These are phyloP conservation scores for Fusarium zealandicum DNA, from an alignment of 2,329 filamentous ascomycete species.

Conservation along the genomic window DNA sequence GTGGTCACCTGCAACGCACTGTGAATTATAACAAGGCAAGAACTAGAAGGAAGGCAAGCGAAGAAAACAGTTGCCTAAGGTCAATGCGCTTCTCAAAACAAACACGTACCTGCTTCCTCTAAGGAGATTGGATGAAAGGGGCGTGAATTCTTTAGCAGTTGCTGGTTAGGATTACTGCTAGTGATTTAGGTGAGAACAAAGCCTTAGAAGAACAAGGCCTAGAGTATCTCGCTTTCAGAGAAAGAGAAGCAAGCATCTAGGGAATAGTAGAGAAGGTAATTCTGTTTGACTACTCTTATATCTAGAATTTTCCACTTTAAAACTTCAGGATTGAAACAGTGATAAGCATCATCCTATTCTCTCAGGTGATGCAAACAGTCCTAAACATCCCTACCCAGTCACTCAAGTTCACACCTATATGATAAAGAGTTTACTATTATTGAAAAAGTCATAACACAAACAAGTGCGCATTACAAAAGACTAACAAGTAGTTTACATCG, in stretches of 20 bases:
- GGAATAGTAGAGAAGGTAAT: too few relatives aligned
- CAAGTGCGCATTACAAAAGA: background rate
- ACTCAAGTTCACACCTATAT: too few relatives aligned
- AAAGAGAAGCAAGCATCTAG: background rate
- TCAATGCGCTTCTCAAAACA: background rate
- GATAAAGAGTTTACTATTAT: too few relatives aligned
- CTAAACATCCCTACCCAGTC: too few relatives aligned
- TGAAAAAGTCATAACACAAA: too few relatives aligned
- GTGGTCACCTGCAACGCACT: background rate
- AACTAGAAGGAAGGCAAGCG: background rate
- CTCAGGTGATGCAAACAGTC: too few relatives aligned
- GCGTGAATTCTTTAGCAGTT: constrained; percentile 3
- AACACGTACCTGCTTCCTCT: background rate
- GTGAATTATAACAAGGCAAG: background rate
- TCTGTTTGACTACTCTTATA: too few relatives aligned
- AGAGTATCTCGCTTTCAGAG: background rate
- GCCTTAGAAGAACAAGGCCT: background rate
- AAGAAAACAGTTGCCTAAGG: constrained; percentile 11
- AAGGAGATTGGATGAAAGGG: background rate
- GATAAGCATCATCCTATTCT: too few relatives aligned
- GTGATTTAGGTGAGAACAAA: background rate
- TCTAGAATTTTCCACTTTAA: too few relatives aligned
- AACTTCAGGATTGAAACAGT: too few relatives aligned
- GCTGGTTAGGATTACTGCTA: constrained; percentile 20
- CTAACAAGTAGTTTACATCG: background rate